Evolutionary conservation across 1,284 basidiomycete species (phyloP).

Genomic region (Rhodotorula sp.): DNA sequence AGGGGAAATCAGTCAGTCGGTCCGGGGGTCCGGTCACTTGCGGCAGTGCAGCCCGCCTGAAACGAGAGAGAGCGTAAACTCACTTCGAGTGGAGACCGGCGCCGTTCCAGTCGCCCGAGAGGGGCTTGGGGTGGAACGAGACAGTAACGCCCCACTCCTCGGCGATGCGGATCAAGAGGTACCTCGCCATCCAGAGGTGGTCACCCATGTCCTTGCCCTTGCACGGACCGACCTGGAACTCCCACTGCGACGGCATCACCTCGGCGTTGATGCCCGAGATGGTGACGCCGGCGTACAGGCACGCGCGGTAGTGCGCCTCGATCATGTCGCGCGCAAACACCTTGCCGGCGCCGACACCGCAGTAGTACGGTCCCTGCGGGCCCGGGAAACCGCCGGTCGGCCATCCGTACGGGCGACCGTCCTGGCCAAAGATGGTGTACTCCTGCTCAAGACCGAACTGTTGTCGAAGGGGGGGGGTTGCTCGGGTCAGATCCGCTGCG

Average conservation of each 20-base stretch:
- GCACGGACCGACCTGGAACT: slow-evolving; percentile 99
- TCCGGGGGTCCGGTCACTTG: too few relatives aligned
- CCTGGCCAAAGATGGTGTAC: slow-evolving; percentile 94
- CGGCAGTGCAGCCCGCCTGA: too few relatives aligned
- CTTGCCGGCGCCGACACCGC: slow-evolving; percentile 96
- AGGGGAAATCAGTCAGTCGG: too few relatives aligned
- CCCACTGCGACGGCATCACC: slow-evolving; percentile 95
- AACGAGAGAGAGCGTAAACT: slow-evolving; percentile 35
- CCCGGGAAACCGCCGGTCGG: slow-evolving; percentile 93
- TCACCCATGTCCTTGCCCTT: slow-evolving; percentile 98
- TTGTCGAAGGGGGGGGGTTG: too few relatives aligned
- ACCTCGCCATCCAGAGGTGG: slow-evolving; percentile 92
- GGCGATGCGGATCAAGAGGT: slow-evolving; percentile 81
- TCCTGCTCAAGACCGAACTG: slow-evolving; percentile 79
- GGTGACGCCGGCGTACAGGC: slow-evolving; percentile 94
- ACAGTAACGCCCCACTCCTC: slow-evolving; percentile 98
- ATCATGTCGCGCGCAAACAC: slow-evolving; percentile 98
- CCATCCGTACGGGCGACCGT: slow-evolving; percentile 92
- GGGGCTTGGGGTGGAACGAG: slow-evolving; percentile 98
- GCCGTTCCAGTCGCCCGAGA: slow-evolving; percentile 98
- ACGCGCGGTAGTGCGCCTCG: slow-evolving; percentile 96
- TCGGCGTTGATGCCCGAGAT: slow-evolving; percentile 99
- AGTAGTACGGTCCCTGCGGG: slow-evolving; percentile 99
- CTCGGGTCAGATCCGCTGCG: background rate
- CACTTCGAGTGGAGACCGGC: slow-evolving; percentile 71